Evolutionary conservation across 2,329 filamentous ascomycete species (phyloP), one percentile per base, ranked within the genome.

Genomic region (Calonectria montana): DNA sequence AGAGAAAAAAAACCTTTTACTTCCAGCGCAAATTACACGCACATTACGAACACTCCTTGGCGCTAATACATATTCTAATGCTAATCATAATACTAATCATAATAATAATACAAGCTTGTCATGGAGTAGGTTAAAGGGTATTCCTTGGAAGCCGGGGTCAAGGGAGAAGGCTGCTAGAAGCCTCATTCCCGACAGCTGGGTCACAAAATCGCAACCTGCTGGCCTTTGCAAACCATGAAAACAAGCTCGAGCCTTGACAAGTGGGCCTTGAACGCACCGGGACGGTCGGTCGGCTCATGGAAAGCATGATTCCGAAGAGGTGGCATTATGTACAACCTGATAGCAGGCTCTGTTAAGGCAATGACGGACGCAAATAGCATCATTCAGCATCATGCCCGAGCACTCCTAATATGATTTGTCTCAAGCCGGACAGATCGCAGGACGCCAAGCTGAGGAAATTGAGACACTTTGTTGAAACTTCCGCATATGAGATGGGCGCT

Each of bases 291-390:
- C 65, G 75, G 70, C 69, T 78, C 76, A 77, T 63, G 67, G 55
- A 76, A 68, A 67, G 73, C 67, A 78, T 78, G 76, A 67, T 64
- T 67, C 4, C 47, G 55, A 39, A 53, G 57, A 67, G 45, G 64
- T 67, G 69, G 69, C 69, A 71, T 74, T 75, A 74, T 77, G 74
- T 68, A 78, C 75, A 74, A 72, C 59, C 55, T 59, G 59, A 68
- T 65, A 29, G 48, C 47, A 47, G 48, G 31, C 23, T 48, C 37
- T 63, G 27, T 29, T 61, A 62, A 47, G 62, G 37, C 21, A 65
- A 70, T 66, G 68, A 66, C 43, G 67, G 66, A 57, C 37, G 65
- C 64, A 71, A 65, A 61, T 43, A 55, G 62, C 25, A 70, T 66
- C 43, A 48, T 48, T 35, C 21, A 43, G 43, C 43, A 48, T 65